phyloP scores from a whole-genome alignment of 2,329 filamentous ascomycete genomes.

The Exophiala xenobiotica region DNA sequence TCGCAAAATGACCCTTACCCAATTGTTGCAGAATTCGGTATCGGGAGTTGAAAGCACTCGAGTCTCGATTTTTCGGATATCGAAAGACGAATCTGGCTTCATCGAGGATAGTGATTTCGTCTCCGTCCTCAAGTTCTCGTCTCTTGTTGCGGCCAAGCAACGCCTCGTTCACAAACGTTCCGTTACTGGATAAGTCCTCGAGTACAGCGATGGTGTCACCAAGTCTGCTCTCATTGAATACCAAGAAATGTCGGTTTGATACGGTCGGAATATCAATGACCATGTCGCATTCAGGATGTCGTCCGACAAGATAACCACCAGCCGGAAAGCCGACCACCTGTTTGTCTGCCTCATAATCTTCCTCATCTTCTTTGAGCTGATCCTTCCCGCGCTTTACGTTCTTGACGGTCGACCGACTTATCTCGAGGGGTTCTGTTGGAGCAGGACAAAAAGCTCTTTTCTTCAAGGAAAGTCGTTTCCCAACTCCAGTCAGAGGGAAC shows the following conservation, averaged over 20 bases:
- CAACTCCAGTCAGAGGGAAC: constrained; percentile 73
- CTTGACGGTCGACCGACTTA: constrained; percentile 41
- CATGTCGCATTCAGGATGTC: constrained; percentile 89
- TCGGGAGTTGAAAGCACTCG: constrained; percentile 79
- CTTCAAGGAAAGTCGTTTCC: constrained; percentile 70
- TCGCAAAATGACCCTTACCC: constrained; percentile 92
- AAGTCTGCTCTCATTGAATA: constrained; percentile 57
- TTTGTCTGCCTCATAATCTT: constrained; percentile 63
- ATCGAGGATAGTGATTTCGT: constrained; percentile 84
- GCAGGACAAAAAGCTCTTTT: constrained; percentile 69
- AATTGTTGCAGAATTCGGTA: constrained; percentile 82
- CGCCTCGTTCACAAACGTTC: constrained; percentile 92
- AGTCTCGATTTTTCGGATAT: constrained; percentile 72
- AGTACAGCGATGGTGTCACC: constrained; percentile 68
- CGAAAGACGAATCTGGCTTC: constrained; percentile 87
- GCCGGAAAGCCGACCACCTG: constrained; percentile 59
- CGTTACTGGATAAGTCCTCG: constrained; percentile 93
- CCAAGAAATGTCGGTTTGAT: constrained; percentile 70
- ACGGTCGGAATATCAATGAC: constrained; percentile 74
- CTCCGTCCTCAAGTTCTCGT: constrained; percentile 81
- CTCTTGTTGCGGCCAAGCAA: constrained; percentile 89
- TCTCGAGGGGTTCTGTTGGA: constrained; percentile 46
- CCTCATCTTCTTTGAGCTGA: constrained; percentile 53
- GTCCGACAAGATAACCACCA: constrained; percentile 84
- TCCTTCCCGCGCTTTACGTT: constrained; percentile 47